Conservation (phyloP, 148 eudicot genomes). For the Nepenthes mirabilis region DNA sequence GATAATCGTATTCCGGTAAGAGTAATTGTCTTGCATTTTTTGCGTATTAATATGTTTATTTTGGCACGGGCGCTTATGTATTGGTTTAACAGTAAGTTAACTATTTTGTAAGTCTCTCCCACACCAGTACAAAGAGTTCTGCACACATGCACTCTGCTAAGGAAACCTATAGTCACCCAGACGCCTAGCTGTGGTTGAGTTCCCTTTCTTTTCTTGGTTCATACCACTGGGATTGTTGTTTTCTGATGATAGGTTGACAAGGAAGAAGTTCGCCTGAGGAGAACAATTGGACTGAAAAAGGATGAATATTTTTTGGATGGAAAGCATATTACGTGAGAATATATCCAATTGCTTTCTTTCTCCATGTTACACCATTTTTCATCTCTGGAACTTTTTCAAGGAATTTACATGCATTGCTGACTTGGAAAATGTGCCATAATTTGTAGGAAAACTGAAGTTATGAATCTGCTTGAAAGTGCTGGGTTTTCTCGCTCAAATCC, state of each 20-base stretch:
- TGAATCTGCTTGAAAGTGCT: slow-evolving; percentile 96
- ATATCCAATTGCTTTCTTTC: slow-evolving; percentile 1
- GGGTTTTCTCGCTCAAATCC: slow-evolving; percentile 99
- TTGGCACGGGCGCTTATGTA: background rate
- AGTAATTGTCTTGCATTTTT: background rate
- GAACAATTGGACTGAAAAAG: slow-evolving; percentile 86
- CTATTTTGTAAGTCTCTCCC: background rate
- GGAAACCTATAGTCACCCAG: background rate
- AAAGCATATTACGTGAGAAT: slow-evolving; percentile 85
- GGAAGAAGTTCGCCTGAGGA: slow-evolving; percentile 87
- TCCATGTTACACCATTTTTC: background rate
- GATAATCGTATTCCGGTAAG: slow-evolving; percentile 94
- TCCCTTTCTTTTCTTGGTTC: background rate
- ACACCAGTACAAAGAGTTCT: background rate
- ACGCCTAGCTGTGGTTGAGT: too few species aligned
- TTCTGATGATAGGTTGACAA: slow-evolving; percentile 63
- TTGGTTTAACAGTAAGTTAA: background rate
- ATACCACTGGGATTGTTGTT: slow-evolving; percentile 2
- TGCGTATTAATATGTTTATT: background rate
- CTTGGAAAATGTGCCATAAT: slow-evolving; percentile 5
- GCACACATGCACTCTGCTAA: too few species aligned
- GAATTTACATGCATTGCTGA: background rate
- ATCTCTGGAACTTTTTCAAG: background rate
- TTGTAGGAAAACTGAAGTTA: slow-evolving; percentile 93
- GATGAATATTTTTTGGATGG: slow-evolving; percentile 98